A percentile compares a stretch with the other conserved stretches of the same genome.
Evolutionary conservation across 306 rosid genomes (phyloP).

Genomic region (Boehmeria nivea): DNA sequence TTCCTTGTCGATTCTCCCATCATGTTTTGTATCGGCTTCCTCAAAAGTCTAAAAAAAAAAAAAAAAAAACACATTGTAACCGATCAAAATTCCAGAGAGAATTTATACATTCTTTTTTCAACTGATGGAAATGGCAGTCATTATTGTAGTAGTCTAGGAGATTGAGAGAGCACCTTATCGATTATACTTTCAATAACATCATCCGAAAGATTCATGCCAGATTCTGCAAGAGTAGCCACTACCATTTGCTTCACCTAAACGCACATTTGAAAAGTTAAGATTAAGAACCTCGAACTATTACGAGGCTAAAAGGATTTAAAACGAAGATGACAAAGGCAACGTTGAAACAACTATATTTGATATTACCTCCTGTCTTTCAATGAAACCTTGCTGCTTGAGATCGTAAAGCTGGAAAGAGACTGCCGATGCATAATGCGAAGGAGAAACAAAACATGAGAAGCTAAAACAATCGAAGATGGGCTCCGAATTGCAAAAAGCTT

Average conservation of each 20-base stretch:
- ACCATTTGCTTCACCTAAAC: conserved; percentile 98
- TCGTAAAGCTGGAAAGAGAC: conserved; percentile 97
- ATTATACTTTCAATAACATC: conserved; percentile 97
- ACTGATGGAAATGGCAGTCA: neutral
- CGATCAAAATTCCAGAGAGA: neutral
- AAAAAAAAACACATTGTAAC: neutral
- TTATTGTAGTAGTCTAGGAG: neutral
- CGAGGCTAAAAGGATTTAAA: neutral
- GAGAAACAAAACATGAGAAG: neutral
- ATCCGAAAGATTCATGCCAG: conserved; percentile 97
- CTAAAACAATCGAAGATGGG: too few relatives aligned
- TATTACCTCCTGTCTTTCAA: conserved; percentile 95
- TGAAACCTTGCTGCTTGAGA: conserved; percentile 98
- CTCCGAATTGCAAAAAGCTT: too few relatives aligned
- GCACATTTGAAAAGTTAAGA: conserved; percentile 1
- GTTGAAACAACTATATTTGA: conserved; percentile 2
- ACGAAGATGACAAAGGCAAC: neutral
- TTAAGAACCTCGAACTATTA: conserved; percentile 4
- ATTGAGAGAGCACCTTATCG: conserved; percentile 63
- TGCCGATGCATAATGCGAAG: conserved; percentile 30
- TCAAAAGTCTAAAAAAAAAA: conserved; percentile 67
- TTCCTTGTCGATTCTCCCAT: conserved; percentile 95
- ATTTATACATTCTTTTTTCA: neutral
- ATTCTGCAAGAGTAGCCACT: conserved; percentile 97
- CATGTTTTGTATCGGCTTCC: conserved; percentile 98